Evolutionary conservation across 73 alveolate species (phyloP).

Genomic region (Paramecium octaurelia): DNA sequence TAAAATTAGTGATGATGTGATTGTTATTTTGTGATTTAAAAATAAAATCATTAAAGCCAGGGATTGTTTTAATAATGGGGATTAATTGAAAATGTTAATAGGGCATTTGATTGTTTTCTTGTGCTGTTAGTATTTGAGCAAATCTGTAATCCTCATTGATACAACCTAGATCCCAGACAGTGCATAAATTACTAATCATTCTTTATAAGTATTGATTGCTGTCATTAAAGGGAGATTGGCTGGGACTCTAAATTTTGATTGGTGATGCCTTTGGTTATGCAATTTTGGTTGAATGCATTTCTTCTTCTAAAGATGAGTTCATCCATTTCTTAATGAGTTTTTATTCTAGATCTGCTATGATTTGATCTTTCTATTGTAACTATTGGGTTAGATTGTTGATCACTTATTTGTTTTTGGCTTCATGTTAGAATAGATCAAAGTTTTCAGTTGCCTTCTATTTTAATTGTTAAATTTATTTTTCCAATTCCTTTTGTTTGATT

Average conservation of each 20-base stretch:
- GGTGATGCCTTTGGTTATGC: not conserved
- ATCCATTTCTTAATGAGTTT: not conserved
- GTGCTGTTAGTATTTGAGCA: not conserved
- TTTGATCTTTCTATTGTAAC: not conserved
- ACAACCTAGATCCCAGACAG: not conserved
- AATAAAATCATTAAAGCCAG: conserved; percentile 6
- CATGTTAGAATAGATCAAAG: conserved; percentile 30
- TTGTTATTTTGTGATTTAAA: not conserved
- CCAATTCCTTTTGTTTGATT: not conserved
- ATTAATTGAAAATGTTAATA: not conserved
- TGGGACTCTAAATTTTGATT: not conserved
- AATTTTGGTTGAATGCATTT: not conserved
- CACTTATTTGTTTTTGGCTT: not conserved
- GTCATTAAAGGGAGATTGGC: conserved; percentile 24
- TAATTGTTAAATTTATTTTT: not conserved
- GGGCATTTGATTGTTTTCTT: conserved; percentile 1
- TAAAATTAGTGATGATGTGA: not conserved
- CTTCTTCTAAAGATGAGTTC: conserved; percentile 14
- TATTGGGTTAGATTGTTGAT: not conserved
- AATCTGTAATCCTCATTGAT: conserved; percentile 12
- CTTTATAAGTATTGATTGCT: not conserved
- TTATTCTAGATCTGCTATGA: conserved; percentile 3
- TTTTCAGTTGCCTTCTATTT: not conserved
- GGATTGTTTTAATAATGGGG: not conserved
- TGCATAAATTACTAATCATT: not conserved